Conservation (phyloP, 148 eudicot genomes). For the Diospyros lotus region DNA sequence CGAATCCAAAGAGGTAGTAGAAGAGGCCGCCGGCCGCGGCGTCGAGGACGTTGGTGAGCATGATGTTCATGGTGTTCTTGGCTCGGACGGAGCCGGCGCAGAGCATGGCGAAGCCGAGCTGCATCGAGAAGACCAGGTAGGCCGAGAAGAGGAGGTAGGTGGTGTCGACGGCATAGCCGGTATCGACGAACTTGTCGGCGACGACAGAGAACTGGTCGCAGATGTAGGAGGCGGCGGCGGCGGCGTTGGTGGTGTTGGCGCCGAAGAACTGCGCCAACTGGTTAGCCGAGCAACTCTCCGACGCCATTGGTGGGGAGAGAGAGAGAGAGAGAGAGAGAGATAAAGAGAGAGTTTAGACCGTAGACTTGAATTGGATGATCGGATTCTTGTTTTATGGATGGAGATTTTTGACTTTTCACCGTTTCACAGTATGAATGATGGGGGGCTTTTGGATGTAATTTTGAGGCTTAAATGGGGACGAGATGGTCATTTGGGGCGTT, state of each 20-base stretch:
- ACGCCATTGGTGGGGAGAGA: slow-evolving; percentile 13
- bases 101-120: slow-evolving; percentile 86
- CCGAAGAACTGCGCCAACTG: slow-evolving; percentile 34
- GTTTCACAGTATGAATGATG: too few species aligned
- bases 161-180: slow-evolving; percentile 50
- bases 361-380: too few species aligned
- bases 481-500: too few species aligned
- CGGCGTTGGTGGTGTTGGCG: slow-evolving; percentile 34
- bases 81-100: slow-evolving; percentile 90
- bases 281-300: slow-evolving; percentile 26
- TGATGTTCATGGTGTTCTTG: slow-evolving; percentile 88
- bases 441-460: too few species aligned
- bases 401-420: too few species aligned
- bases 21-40: slow-evolving; percentile 77
- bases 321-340: neutral
- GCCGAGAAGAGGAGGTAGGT: slow-evolving; percentile 78
- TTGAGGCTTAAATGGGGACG: too few species aligned
- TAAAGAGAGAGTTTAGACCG: neutral
- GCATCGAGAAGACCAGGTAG: slow-evolving; percentile 87
- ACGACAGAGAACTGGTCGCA: slow-evolving; percentile 50
- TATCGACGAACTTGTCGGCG: slow-evolving; percentile 26
- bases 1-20: slow-evolving; percentile 75
- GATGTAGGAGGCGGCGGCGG: slow-evolving; percentile 56
- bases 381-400: too few species aligned
- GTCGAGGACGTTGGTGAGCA: slow-evolving; percentile 86